phyloP scores from a whole-genome alignment of 139 green algal genomes.

The Gonium pectorale region DNA sequence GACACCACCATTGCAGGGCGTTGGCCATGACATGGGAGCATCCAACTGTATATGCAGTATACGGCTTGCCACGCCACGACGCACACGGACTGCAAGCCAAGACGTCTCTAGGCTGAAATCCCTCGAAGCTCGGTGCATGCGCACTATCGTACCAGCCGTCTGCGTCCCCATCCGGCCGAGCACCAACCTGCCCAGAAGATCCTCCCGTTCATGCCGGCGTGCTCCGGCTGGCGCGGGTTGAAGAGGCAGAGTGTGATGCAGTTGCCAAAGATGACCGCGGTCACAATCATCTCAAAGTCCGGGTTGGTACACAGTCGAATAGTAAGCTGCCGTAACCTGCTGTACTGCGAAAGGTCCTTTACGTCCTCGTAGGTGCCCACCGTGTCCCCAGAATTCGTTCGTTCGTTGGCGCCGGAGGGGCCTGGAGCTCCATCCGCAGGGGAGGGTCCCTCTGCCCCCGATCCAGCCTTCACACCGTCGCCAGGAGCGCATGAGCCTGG shows the following conservation, averaged over 20 bases:
- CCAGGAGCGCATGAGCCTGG: too few species aligned
- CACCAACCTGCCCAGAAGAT: slow-evolving; percentile 70
- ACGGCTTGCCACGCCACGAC: too few species aligned
- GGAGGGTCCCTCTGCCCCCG: not conserved
- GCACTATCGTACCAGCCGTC: too few species aligned
- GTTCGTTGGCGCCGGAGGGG: not conserved
- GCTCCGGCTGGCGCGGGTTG: slow-evolving; percentile 60
- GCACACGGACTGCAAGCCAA: too few species aligned
- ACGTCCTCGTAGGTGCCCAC: slow-evolving; percentile 18
- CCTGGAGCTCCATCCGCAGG: not conserved
- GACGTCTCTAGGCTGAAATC: too few species aligned
- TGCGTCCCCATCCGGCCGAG: too few species aligned
- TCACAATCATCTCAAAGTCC: slow-evolving; percentile 77
- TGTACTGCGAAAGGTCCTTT: slow-evolving; percentile 18
- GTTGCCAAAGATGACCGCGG: slow-evolving; percentile 82
- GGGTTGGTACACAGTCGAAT: slow-evolving; percentile 58
- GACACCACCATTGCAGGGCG: too few species aligned
- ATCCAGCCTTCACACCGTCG: not conserved
- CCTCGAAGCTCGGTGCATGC: too few species aligned
- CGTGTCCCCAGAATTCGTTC: not conserved
- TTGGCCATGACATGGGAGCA: too few species aligned
- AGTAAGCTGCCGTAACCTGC: not conserved
- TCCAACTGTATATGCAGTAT: too few species aligned
- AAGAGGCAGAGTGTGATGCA: slow-evolving; percentile 77
- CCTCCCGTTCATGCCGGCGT: slow-evolving; percentile 51